Base-by-base conservation (phyloP, 768 basidiomycete species). In the Suillus subluteus region DNA sequence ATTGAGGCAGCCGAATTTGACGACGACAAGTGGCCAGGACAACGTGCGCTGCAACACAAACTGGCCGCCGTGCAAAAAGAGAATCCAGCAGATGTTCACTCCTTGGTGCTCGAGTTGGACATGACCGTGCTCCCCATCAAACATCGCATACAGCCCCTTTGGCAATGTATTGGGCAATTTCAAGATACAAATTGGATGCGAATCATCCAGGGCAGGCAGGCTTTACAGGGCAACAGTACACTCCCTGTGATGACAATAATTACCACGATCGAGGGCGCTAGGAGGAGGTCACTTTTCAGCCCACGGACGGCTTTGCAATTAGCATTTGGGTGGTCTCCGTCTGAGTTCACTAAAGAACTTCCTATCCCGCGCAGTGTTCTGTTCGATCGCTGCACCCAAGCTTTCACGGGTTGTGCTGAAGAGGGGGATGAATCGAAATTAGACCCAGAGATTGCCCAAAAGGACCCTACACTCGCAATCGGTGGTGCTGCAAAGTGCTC, bases 191-290 rank as follows among this genome's bases (percentile, higher is more conserved):
- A n/a, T 37, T 56, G 55, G 55, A 56, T 56, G 55, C 21, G 35
- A 21, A 56, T 56, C 6, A 56, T 56, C 6, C 32, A 37, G 21
- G 55, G 35, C 35, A 56, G 32, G 21, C 55, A 56, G 35, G 55
- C 12, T 21, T 56, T 56, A 37, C 55, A 56, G 35, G 55, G 55
- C 12, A 56, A 12, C 21, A 56, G 55, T n/a, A 37, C 11, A n/a
- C 35, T 37, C 32, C 55, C 55, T n/a, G 32, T 35, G 55, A 56
- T 37, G 55, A 56, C 35, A 6, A 56, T 56, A 38, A 56, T 56
- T n/a, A 56, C 55, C 32, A 56, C 55, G 6, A 56, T 56, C 55
- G 55, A 56, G 32, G 55, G 55, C 32, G 37, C 55, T n/a, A 56
- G 35, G 55, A 55, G 54, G 32, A 37, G 55, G 12, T 56, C 55